Base-by-base conservation (phyloP, 1,284 basidiomycete species). In the Sporisorium reilianum region DNA sequence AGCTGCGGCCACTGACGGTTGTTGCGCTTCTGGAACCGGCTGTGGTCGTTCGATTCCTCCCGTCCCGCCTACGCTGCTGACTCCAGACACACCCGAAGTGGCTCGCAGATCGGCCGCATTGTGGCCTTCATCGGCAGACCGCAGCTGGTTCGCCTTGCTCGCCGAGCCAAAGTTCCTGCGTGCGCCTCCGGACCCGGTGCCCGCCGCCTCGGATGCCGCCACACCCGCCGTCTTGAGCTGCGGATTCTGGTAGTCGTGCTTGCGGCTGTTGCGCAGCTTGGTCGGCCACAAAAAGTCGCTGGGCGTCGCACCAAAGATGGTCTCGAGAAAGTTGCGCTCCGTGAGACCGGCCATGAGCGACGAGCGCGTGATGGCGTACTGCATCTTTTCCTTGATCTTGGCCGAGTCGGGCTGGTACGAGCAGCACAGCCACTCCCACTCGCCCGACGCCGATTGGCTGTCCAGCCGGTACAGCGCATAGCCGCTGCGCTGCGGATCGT, bases 161-260 rank as follows among this genome's bases (percentile, higher is more conserved):
- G 61, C 54, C 4, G 69, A 54, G 51, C 79, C 78, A 68, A 82
- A 82, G 55, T 69, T 78, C 20, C 80, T 66, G 30, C 74, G 52
- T 32, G 73, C 75, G 5, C 76, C 80, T 10, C 79, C 80, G 2
- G 71, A 66, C 12, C 73, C 75, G 4, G 78, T 78, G 1, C 80
- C 80, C 9, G 80, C 80, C 10, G 79, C 79, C 8, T 80, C 78
- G 12, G 74, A 54, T 1, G 80, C 75, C 30, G 67, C 22, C n/a
- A 69, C 25, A 16, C 79, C 79, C 3, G 64, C 64, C 5, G 61
- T 75, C 42, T 71, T 72, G 42, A 76, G 59, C 53, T 82, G 80
- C 9, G 80, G 80, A 45, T 82, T 82, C 73, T 82, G 80, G 42
- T 82, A 82, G 42, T 82, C 80, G 58, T 77, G 72, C 64, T 82